Conservation (phyloP, 208 protist genomes). For the Wallacemonas sp. region DNA sequence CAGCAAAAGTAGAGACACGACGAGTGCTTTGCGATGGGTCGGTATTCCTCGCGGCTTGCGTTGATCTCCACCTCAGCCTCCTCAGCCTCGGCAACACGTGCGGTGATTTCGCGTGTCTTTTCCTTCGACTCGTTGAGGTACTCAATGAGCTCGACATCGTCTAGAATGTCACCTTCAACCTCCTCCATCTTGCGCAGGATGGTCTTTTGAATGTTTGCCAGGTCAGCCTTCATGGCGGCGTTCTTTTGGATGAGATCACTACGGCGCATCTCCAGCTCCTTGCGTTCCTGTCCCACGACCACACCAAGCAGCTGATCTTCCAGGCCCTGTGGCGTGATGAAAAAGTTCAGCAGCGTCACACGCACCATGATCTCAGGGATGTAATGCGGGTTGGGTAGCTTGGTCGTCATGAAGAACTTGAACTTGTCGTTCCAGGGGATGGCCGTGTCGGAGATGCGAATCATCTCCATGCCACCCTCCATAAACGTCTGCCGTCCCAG, state of each 20-base stretch:
- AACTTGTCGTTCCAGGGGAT: constrained; percentile 97
- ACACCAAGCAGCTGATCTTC: constrained; percentile 98
- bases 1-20: constrained; percentile 98
- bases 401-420: constrained; percentile 98
- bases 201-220: constrained; percentile 95
- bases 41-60: constrained; percentile 95
- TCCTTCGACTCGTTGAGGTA: constrained; percentile 96
- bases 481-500: constrained; percentile 95
- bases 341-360: constrained; percentile 99
- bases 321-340: constrained; percentile 97
- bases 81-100: constrained; percentile 95
- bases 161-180: constrained; percentile 95
- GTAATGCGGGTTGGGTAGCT: constrained; percentile 97
- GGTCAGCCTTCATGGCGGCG: constrained; percentile 95
- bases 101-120: constrained; percentile 92
- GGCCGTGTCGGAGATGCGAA: constrained; percentile 96
- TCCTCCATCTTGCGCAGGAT: constrained; percentile 96
- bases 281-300: constrained; percentile 96
- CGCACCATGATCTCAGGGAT: constrained; percentile 97
- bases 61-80: constrained; percentile 97
- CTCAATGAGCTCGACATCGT: constrained; percentile 97
- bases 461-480: constrained; percentile 92
- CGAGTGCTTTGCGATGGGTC: constrained; percentile 93
- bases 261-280: constrained; percentile 96
- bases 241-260: constrained; percentile 95